Evolutionary conservation across 768 basidiomycete genomes (phyloP), one percentile per base, ranked within the genome.

Genomic region (Agaricus blazei): DNA sequence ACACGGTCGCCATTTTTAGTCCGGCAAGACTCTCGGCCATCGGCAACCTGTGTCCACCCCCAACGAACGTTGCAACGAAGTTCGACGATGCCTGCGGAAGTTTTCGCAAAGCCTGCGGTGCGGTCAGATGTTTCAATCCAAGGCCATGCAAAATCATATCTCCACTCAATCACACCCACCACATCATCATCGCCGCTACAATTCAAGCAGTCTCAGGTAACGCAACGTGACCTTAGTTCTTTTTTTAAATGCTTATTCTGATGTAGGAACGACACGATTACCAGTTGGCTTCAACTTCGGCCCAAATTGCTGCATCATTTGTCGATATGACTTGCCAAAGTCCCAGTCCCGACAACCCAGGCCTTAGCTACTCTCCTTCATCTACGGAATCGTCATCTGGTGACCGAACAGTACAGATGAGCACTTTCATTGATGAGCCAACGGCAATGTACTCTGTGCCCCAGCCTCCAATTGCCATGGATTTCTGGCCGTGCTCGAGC

Each of bases 331-430:
- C 44, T 42, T 65, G 64, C 45, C 63, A 63, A 26, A 72, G 64
- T 58, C 76, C 69, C 9, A 77, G 75, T 59, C 81, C 83, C 9
- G 68, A 77, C n/a, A 83, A 81, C 0, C 84, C 84, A 0, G 70
- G 74, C 19, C 77, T 86, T 38, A 77, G 73, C 9, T 80, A 80
- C 48, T 85, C 84, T 0, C 84, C 84, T 0, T 77, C 81, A 1
- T 78, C 83, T 3, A 83, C 82, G 1, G 82, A 81, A 54, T 84
- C 79, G 0, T 75, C 74, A 11, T 68, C 75, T 46, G 78, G 77
- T 38, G 82, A 83, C 59, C 75, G 75, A 24, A 84, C 81, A 0
- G 70, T 83, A 24, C 83, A 84, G 60, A 79, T 83, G 77, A 67
- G 75, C 14, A 72, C 68, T 0, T 82, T 82, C 55, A 67, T 75